Percentiles rank a stretch among this genome's conserved stretches.
Evolutionary conservation across 2,329 filamentous ascomycete species (phyloP).

Genomic region (Helotiales sp.): DNA sequence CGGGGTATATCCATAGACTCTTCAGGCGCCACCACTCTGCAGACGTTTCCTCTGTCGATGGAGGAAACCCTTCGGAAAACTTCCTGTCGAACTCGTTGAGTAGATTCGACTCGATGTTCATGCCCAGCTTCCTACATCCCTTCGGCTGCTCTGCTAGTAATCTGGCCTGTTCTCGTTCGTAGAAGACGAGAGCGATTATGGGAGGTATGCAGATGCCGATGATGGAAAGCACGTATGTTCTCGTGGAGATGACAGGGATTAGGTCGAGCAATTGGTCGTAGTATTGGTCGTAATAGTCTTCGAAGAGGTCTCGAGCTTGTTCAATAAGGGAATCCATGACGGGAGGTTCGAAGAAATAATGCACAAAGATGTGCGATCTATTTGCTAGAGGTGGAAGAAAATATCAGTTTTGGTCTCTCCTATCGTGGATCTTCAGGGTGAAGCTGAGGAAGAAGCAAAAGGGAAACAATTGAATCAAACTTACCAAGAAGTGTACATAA

Average conservation of each 20-base stretch:
- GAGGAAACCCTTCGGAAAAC: slow-evolving; percentile 41
- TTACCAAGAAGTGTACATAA: slow-evolving; percentile 33
- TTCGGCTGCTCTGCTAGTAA: slow-evolving; percentile 38
- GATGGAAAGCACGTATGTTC: slow-evolving; percentile 33
- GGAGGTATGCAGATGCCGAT: slow-evolving; percentile 34
- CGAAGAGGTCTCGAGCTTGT: slow-evolving; percentile 27
- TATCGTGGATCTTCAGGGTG: slow-evolving; percentile 5
- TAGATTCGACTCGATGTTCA: slow-evolving; percentile 51
- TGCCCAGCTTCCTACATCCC: slow-evolving; percentile 54
- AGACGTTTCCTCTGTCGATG: slow-evolving; percentile 35
- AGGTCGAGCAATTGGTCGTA: slow-evolving; percentile 29
- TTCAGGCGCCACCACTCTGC: slow-evolving; percentile 52
- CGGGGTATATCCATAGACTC: slow-evolving; percentile 76
- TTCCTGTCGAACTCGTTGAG: slow-evolving; percentile 55
- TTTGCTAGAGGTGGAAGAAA: slow-evolving; percentile 19
- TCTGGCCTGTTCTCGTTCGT: slow-evolving; percentile 33
- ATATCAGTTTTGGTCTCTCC: slow-evolving; percentile 14
- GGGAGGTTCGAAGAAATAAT: slow-evolving; percentile 10
- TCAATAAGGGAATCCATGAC: slow-evolving; percentile 29
- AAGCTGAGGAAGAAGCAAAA: background rate
- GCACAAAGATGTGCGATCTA: slow-evolving; percentile 29
- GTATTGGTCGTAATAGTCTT: slow-evolving; percentile 31
- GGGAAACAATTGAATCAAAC: background rate
- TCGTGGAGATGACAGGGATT: slow-evolving; percentile 32
- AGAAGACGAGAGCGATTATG: slow-evolving; percentile 34